Percentiles rank a stretch among this genome's conserved stretches.
Evolutionary conservation across 495 filamentous ascomycete species (phyloP).

Genomic region (Neurospora sp.): DNA sequence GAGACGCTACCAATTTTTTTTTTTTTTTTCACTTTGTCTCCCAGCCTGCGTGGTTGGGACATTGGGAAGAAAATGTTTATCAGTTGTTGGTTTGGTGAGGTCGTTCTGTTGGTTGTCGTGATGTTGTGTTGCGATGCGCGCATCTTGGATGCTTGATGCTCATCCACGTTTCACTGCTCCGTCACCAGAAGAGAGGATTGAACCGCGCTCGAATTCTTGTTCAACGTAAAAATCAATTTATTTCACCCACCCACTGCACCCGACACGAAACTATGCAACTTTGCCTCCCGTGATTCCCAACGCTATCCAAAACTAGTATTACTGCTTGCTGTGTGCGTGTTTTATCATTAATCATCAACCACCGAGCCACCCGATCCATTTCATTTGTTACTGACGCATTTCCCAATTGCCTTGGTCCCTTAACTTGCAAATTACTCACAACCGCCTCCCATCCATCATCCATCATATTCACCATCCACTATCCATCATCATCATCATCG

Average conservation of each 20-base stretch:
- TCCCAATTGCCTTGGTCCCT: neutral
- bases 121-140: neutral
- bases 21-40: neutral
- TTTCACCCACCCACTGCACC: neutral
- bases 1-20: conserved; percentile 82
- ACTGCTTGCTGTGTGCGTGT: neutral
- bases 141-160: neutral
- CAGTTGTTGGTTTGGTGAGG: neutral
- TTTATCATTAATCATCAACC: neutral
- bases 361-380: neutral
- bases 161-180: neutral
- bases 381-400: neutral
- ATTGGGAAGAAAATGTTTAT: neutral
- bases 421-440: neutral
- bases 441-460: neutral
- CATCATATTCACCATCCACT: neutral
- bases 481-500: neutral
- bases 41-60: neutral
- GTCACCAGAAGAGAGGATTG: neutral
- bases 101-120: neutral
- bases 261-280: neutral
- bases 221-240: neutral
- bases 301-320: neutral
- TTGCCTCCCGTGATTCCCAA: neutral
- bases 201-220: neutral